Evolutionary conservation across 2,329 filamentous ascomycete species (phyloP), one percentile per base, ranked within the genome.

Genomic region (Leptographium procerum): DNA sequence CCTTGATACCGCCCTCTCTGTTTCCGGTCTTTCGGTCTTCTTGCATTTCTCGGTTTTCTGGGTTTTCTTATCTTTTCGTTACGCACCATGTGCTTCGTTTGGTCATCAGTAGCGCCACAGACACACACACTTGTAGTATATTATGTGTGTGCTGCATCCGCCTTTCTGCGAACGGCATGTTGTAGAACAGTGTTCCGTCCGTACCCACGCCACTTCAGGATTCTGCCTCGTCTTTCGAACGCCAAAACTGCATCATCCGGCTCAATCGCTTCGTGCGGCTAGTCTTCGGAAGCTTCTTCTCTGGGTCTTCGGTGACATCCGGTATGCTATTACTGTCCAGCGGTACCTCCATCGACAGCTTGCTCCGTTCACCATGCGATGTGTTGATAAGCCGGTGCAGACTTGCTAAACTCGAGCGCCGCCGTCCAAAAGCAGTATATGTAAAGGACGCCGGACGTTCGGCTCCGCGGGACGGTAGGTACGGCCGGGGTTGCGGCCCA

Each of bases 191-290:
- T n/a, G n/a, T n/a, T n/a, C n/a, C n/a, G n/a, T n/a, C n/a, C 40
- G 40, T 19, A 19, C 40, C 24, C n/a, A 8, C 29, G 9, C 11
- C 19, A 7, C 3, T 14, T 52, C 33, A 57, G 28, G 47, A 31
- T 9, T 26, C 13, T 9, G 50, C 14, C 50, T 64, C 61, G 1
- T 79, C 78, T 66, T 79, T 83, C 11, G 77, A 75, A 71, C 87
- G 89, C 87, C 87, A 91, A 69, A 91, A 91, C 65, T 86, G 84
- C 78, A 90, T 84, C 74, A 91, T 78, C 56, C 86, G 85, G 68
- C 88, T 87, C 43, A 91, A 72, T 33, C 87, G 80, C 68, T 84
- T 88, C 43, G 82, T 76, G 69, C 84, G 87, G 75, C 85, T 88
- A 28, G 65, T 66, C 68, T 83, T 84, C 9, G 69, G 64, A 74